Evolutionary conservation across 73 alveolate genomes (phyloP).

Genomic region (Tetrahymena malaccensis): DNA sequence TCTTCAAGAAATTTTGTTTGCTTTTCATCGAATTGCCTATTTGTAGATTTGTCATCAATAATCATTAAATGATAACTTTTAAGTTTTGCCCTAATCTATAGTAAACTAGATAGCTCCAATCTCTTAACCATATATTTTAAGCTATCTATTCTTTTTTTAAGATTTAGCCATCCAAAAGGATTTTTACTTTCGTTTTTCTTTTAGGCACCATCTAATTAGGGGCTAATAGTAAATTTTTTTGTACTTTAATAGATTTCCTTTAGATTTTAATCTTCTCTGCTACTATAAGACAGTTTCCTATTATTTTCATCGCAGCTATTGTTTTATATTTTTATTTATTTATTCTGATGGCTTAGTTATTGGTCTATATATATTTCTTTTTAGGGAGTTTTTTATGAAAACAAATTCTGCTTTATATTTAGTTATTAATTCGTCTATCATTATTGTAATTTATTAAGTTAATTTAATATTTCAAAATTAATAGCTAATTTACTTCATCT

Average conservation of each 20-base stretch:
- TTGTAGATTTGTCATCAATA: neutral
- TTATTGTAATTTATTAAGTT: too few species aligned
- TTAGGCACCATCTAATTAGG: neutral
- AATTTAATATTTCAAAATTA: too few species aligned
- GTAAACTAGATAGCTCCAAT: neutral
- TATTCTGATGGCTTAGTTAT: neutral
- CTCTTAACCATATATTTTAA: neutral
- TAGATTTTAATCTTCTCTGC: neutral
- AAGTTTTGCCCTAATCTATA: neutral
- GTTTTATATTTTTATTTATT: neutral
- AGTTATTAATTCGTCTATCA: neutral
- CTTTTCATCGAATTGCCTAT: neutral
- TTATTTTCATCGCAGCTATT: neutral
- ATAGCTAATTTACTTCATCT: neutral
- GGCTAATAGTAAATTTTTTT: neutral
- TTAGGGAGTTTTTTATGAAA: neutral
- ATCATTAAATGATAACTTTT: neutral
- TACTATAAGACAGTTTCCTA: neutral
- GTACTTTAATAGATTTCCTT: neutral
- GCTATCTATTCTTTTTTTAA: neutral
- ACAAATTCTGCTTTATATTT: neutral
- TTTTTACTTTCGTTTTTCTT: neutral
- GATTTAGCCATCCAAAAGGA: neutral
- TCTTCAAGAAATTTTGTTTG: neutral
- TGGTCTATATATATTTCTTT: neutral